phyloP scores from a whole-genome alignment of 2,329 filamentous ascomycete genomes.

The Trichoderma atrobrunneum region DNA sequence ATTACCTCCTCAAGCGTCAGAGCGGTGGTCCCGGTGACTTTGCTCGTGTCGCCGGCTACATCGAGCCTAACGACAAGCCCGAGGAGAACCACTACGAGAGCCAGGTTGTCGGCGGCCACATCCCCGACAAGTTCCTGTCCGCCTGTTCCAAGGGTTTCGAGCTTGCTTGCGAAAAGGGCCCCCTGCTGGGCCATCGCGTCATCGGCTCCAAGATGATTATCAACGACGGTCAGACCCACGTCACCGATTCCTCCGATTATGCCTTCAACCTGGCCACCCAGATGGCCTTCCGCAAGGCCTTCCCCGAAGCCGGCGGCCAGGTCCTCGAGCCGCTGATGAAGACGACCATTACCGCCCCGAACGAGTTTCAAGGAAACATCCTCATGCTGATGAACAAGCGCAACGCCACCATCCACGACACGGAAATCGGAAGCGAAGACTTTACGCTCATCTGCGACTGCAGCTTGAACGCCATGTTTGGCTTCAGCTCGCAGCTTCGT shows the following conservation, averaged over 20 bases:
- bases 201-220: slow-evolving; percentile 88
- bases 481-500: slow-evolving; percentile 85
- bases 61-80: slow-evolving; percentile 77
- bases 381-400: slow-evolving; percentile 96
- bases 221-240: slow-evolving; percentile 94
- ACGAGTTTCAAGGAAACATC: slow-evolving; percentile 96
- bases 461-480: slow-evolving; percentile 95
- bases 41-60: slow-evolving; percentile 84
- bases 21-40: slow-evolving; percentile 94
- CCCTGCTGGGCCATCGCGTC: slow-evolving; percentile 88
- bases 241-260: slow-evolving; percentile 96
- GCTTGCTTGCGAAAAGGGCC: slow-evolving; percentile 76
- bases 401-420: slow-evolving; percentile 91
- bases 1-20: slow-evolving; percentile 93
- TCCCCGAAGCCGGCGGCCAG: slow-evolving; percentile 73
- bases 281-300: slow-evolving; percentile 94
- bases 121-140: slow-evolving; percentile 92
- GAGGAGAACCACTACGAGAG: slow-evolving; percentile 81
- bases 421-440: slow-evolving; percentile 88
- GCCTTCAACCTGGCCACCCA: slow-evolving; percentile 93
- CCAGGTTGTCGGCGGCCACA: slow-evolving; percentile 82
- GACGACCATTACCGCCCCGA: slow-evolving; percentile 91
- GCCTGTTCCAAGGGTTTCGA: slow-evolving; percentile 96
- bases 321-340: slow-evolving; percentile 98
- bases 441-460: slow-evolving; percentile 92